A percentile compares a stretch with the other conserved stretches of the same genome.
Conservation (phyloP, 176 grass and related monocot genomes). For the Rhynchospora tenuis region DNA sequence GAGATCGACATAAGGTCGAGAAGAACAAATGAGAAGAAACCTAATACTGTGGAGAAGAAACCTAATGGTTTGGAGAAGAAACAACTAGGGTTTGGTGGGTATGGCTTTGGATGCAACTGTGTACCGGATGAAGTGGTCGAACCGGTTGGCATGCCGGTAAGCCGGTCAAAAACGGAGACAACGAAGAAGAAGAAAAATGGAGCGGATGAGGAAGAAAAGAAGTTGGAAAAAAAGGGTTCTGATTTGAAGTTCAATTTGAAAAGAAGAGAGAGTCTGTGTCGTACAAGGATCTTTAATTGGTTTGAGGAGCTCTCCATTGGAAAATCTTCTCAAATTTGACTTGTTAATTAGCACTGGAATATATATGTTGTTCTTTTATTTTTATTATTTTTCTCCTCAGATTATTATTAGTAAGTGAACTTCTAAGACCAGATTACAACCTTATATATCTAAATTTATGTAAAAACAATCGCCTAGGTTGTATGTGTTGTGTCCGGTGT, state of each 20-base stretch:
- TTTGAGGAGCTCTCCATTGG: slow-evolving; percentile 36
- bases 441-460: slow-evolving; percentile 9
- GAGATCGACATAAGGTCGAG: slow-evolving; percentile 33
- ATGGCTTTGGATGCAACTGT: slow-evolving; percentile 41
- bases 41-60: slow-evolving; percentile 24
- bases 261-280: slow-evolving; percentile 18
- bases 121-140: slow-evolving; percentile 34
- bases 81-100: slow-evolving; percentile 13
- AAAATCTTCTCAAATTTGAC: slow-evolving; percentile 21
- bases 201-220: background rate
- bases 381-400: background rate
- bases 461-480: background rate
- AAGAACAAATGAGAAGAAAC: slow-evolving; percentile 15
- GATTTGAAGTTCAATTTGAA: slow-evolving; percentile 14
- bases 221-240: slow-evolving; percentile 10
- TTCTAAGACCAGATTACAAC: slow-evolving; percentile 13
- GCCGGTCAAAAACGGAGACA: background rate
- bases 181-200: slow-evolving; percentile 4
- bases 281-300: slow-evolving; percentile 46
- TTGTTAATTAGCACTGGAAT: background rate
- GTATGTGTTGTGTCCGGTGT: background rate
- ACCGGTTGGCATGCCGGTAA: slow-evolving; percentile 6
- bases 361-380: background rate
- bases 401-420: background rate
- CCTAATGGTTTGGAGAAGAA: slow-evolving; percentile 16